Percentiles rank a stretch among this genome's conserved stretches.
Evolutionary conservation across 140 eudicot genomes (phyloP).

Genomic region (Cichorium intybus): DNA sequence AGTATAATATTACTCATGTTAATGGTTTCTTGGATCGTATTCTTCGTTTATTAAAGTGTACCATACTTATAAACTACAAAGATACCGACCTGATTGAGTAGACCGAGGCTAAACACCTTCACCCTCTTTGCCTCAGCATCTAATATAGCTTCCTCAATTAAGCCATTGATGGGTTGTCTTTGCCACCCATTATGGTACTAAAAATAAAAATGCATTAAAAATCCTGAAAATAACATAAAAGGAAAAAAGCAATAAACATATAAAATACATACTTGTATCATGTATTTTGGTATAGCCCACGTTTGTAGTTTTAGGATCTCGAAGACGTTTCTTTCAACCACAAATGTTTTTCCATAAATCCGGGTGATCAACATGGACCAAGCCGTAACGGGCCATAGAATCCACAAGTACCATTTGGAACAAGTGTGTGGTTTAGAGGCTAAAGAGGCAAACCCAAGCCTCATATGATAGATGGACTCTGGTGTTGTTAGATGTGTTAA

Average conservation of each 20-base stretch:
- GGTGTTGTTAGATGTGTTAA: constrained; percentile 69
- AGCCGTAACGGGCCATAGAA: constrained; percentile 60
- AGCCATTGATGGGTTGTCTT: constrained; percentile 45
- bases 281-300: constrained; percentile 41
- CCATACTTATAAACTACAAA: too few relatives aligned
- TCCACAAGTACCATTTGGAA: constrained; percentile 62
- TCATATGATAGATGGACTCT: constrained; percentile 55
- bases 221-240: not conserved
- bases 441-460: constrained; percentile 65
- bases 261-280: constrained; percentile 30
- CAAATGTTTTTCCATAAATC: constrained; percentile 33
- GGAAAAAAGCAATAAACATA: not conserved
- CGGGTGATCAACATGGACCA: constrained; percentile 35
- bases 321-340: constrained; percentile 42
- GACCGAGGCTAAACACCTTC: constrained; percentile 56
- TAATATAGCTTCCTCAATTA: constrained; percentile 67
- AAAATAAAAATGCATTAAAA: not conserved
- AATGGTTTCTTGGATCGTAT: too few relatives aligned
- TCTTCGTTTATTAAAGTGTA: too few relatives aligned
- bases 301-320: constrained; percentile 39
- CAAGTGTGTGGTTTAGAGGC: constrained; percentile 59
- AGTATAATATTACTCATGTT: too few relatives aligned
- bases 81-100: constrained; percentile 53
- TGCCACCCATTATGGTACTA: constrained; percentile 57
- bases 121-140: constrained; percentile 63